A percentile compares a stretch with the other conserved stretches of the same genome.
Conservation (phyloP, 1,284 basidiomycete species). For the Phellopilus nigrolimitatus region DNA sequence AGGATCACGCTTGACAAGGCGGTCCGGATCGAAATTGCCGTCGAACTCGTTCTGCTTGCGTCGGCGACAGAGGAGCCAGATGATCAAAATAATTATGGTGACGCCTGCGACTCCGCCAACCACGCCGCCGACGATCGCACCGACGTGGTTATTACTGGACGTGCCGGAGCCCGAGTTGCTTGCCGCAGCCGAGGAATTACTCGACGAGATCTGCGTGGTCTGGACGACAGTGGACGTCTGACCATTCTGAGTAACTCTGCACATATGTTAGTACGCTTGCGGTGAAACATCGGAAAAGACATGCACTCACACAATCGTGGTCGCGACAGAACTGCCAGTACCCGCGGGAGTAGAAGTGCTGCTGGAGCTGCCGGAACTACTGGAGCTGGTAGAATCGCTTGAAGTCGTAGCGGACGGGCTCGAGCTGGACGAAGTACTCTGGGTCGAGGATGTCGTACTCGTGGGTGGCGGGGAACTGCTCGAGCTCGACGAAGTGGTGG, state of each 20-base stretch:
- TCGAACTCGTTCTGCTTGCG: constrained; percentile 38
- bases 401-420: background rate
- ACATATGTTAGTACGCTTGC: background rate
- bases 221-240: constrained; percentile 11
- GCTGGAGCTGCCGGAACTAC: background rate
- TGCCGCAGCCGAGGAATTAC: background rate
- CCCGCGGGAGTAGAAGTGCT: constrained; percentile 1
- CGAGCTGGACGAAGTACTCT: background rate
- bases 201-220: constrained; percentile 2
- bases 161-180: background rate
- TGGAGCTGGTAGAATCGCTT: background rate
- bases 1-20: constrained; percentile 29
- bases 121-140: constrained; percentile 29
- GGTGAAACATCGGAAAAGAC: background rate
- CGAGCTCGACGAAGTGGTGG: background rate
- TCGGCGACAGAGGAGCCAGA: constrained; percentile 22
- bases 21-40: constrained; percentile 48
- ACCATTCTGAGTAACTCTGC: constrained; percentile 11
- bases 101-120: constrained; percentile 27
- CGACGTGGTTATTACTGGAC: constrained; percentile 18
- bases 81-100: constrained; percentile 21
- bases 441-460: background rate
- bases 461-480: background rate
- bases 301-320: constrained; percentile 16
- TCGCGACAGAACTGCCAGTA: constrained; percentile 9